These are phyloP conservation scores for Colletotrichum tamarilloi DNA, from an alignment of 2,329 filamentous ascomycete species.

Conservation along the genomic window DNA sequence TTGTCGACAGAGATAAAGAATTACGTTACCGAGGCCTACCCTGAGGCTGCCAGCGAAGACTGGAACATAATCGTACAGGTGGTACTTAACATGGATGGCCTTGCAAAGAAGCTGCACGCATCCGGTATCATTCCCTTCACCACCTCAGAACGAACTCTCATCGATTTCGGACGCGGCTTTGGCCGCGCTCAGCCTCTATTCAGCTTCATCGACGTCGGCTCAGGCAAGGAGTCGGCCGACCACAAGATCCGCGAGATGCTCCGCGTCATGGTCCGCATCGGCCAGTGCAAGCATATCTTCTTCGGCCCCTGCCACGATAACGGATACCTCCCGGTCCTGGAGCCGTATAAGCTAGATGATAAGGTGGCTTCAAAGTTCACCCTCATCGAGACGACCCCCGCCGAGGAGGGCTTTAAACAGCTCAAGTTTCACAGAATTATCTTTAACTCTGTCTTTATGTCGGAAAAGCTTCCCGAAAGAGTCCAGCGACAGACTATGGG, in stretches of 20 bases:
- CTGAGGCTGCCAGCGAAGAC: constrained; percentile 42
- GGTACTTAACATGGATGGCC: constrained; percentile 46
- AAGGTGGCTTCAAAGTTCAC: constrained; percentile 42
- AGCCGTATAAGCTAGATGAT: constrained; percentile 44
- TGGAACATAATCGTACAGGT: constrained; percentile 48
- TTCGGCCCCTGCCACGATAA: constrained; percentile 48
- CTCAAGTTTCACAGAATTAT: constrained; percentile 42
- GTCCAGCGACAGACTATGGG: background rate
- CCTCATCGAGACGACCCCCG: constrained; percentile 45
- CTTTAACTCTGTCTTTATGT: constrained; percentile 46
- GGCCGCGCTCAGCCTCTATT: constrained; percentile 47
- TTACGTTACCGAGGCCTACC: constrained; percentile 39
- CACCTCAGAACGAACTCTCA: constrained; percentile 38
- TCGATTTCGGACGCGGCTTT: constrained; percentile 48
- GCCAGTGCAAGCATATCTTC: constrained; percentile 46
- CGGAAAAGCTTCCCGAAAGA: constrained; percentile 39
- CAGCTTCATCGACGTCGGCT: constrained; percentile 48
- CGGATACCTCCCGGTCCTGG: constrained; percentile 47
- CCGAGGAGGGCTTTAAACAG: constrained; percentile 44
- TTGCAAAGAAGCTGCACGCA: constrained; percentile 43
- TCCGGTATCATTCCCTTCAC: constrained; percentile 40
- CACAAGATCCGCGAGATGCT: constrained; percentile 49
- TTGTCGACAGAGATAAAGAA: constrained; percentile 40
- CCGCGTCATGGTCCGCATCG: constrained; percentile 45
- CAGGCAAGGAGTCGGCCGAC: constrained; percentile 48